Evolutionary conservation across 106 monocot genomes (phyloP).

Genomic region (Hemerocallis citrina): DNA sequence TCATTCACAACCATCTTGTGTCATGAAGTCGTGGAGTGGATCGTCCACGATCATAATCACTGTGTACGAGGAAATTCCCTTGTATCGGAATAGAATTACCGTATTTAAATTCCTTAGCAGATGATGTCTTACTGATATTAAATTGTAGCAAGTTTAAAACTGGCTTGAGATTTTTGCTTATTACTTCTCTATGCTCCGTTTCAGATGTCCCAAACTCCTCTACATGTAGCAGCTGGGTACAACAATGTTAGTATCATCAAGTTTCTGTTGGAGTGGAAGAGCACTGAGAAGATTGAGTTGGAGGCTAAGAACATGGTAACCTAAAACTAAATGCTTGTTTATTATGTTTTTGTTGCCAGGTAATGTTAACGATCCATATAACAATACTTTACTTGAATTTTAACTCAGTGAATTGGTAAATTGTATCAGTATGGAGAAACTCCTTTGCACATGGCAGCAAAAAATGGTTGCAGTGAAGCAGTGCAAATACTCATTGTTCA

Average conservation of each 20-base stretch:
- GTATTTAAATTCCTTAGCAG: too few relatives aligned
- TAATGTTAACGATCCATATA: too few relatives aligned
- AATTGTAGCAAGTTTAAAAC: too few relatives aligned
- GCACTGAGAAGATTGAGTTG: constrained; percentile 58
- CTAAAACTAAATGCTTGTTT: not conserved
- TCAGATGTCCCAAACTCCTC: constrained; percentile 85
- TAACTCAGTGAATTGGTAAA: not conserved
- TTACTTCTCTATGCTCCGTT: constrained; percentile 1
- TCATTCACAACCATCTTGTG: too few relatives aligned
- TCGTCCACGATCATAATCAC: too few relatives aligned
- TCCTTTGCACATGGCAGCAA: constrained; percentile 92
- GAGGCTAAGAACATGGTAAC: constrained; percentile 89
- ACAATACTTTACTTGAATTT: not conserved
- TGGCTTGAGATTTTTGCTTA: not conserved
- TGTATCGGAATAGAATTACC: too few relatives aligned
- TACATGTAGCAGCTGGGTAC: constrained; percentile 79
- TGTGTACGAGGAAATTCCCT: too few relatives aligned
- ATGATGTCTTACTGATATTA: too few relatives aligned
- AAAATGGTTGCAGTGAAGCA: constrained; percentile 66
- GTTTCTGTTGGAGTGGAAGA: constrained; percentile 58
- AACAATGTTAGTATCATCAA: constrained; percentile 50
- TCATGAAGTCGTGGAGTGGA: too few relatives aligned
- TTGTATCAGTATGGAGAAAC: constrained; percentile 85
- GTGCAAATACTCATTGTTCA: constrained; percentile 47
- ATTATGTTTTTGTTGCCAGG: not conserved